Conservation (phyloP, 108 stramenopile species). For the Nitzschia sp. region DNA sequence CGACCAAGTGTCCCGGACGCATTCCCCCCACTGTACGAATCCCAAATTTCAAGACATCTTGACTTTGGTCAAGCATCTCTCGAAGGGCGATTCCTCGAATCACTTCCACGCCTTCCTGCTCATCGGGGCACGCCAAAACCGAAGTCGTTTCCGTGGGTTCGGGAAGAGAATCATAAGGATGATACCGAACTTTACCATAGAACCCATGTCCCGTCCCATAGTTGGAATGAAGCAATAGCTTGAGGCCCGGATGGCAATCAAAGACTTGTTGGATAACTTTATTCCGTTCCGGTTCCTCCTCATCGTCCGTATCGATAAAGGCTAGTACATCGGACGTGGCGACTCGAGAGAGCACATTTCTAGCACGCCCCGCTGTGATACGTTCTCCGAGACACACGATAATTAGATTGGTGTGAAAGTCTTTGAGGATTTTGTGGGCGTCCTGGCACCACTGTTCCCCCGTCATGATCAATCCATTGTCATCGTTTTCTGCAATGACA, state of each 20-base stretch:
- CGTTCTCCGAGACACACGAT: conserved; percentile 16
- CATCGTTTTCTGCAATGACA: neutral
- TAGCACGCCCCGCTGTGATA: conserved; percentile 12
- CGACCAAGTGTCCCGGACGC: conserved; percentile 16
- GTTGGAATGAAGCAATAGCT: conserved; percentile 8
- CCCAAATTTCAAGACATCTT: conserved; percentile 20
- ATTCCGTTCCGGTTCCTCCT: conserved; percentile 20
- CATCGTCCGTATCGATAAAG: conserved; percentile 16
- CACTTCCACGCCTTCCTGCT: conserved; percentile 14
- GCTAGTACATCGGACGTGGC: conserved; percentile 21
- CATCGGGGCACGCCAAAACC: neutral
- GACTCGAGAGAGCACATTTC: conserved; percentile 9
- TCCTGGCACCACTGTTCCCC: conserved; percentile 11
- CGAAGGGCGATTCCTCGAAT: conserved; percentile 9
- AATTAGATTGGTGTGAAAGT: conserved; percentile 15
- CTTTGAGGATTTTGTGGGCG: conserved; percentile 7
- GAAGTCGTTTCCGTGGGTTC: neutral
- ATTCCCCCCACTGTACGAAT: conserved; percentile 19
- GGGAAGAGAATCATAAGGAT: neutral
- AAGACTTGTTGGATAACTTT: conserved; percentile 3
- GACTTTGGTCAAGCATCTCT: conserved; percentile 1
- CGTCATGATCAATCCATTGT: neutral
- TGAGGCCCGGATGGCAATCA: conserved; percentile 5
- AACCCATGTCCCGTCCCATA: conserved; percentile 17
- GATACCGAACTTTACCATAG: conserved; percentile 13